A percentile compares a stretch with the other conserved stretches of the same genome.
These are phyloP conservation scores for Murraya koenigii DNA, from an alignment of 345 rosid species.

Conservation along the genomic window DNA sequence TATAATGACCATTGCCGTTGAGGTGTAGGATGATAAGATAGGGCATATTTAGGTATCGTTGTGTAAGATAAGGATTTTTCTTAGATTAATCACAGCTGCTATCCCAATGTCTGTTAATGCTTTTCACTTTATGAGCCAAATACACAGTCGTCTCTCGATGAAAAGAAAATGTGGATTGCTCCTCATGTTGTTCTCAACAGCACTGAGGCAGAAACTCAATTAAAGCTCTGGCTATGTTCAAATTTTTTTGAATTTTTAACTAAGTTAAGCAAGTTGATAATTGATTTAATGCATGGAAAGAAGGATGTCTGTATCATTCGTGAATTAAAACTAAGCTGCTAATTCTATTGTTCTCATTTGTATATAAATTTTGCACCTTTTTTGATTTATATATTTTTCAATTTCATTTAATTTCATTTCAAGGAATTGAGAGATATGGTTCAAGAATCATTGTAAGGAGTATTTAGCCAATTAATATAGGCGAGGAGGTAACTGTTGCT, in stretches of 20 bases:
- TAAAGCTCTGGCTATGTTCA: background rate
- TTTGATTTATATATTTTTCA: background rate
- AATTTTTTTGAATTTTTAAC: background rate
- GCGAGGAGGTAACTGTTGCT: constrained; percentile 63
- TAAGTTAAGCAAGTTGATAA: background rate
- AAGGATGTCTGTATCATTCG: constrained; percentile 9
- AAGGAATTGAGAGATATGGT: constrained; percentile 35
- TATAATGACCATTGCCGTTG: constrained; percentile 74
- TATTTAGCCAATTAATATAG: constrained; percentile 50
- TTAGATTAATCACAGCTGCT: constrained; percentile 88
- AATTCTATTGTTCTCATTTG: no score
- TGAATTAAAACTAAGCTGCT: constrained; percentile 30
- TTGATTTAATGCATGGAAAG: constrained; percentile 33
- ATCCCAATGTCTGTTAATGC: constrained; percentile 75
- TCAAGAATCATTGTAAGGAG: constrained; percentile 60
- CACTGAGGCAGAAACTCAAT: constrained; percentile 11
- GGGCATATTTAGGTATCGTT: constrained; percentile 60
- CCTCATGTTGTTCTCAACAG: constrained; percentile 18
- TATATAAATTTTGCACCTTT: background rate
- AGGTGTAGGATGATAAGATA: constrained; percentile 55
- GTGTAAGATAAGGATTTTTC: constrained; percentile 60
- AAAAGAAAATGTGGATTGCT: constrained; percentile 22
- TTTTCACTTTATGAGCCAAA: constrained; percentile 35
- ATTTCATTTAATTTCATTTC: background rate
- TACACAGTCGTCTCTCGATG: constrained; percentile 8